A percentile compares a stretch with the other conserved stretches of the same genome.
phyloP scores from a whole-genome alignment of 2,329 filamentous ascomycete genomes.

The Fusarium pilosicola region DNA sequence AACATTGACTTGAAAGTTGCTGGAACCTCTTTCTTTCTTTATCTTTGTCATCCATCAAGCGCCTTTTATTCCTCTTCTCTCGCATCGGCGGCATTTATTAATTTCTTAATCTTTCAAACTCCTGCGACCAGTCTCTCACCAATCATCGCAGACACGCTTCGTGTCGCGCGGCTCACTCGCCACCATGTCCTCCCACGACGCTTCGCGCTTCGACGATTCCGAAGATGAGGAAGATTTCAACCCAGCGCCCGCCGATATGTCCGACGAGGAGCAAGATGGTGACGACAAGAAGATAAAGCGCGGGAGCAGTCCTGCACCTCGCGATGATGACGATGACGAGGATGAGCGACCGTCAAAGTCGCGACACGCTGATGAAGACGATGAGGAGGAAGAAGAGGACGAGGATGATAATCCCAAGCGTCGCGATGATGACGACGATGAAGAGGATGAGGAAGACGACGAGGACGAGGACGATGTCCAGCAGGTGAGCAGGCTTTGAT shows the following conservation, averaged over 20 bases:
- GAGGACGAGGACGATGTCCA: slow-evolving; percentile 77
- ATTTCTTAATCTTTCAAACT: slow-evolving; percentile 13
- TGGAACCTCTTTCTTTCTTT: slow-evolving; percentile 20
- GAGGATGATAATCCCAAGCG: slow-evolving; percentile 51
- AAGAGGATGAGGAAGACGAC: slow-evolving; percentile 69
- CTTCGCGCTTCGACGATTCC: slow-evolving; percentile 66
- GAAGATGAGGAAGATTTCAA: slow-evolving; percentile 93
- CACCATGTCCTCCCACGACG: slow-evolving; percentile 59
- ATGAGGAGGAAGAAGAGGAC: slow-evolving; percentile 48
- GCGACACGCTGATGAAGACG: slow-evolving; percentile 55
- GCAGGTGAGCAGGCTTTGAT: slow-evolving; percentile 55
- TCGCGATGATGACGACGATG: slow-evolving; percentile 56
- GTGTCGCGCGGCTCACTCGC: slow-evolving; percentile 35
- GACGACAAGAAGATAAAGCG: slow-evolving; percentile 52
- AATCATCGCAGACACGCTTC: slow-evolving; percentile 25
- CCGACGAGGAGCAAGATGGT: slow-evolving; percentile 65
- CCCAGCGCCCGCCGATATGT: slow-evolving; percentile 77
- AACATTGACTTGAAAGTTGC: slow-evolving; percentile 17
- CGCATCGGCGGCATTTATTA: background rate
- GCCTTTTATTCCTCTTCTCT: slow-evolving; percentile 10
- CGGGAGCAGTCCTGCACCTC: slow-evolving; percentile 53
- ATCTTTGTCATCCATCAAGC: slow-evolving; percentile 38
- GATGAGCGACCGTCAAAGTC: slow-evolving; percentile 46
- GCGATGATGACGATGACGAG: slow-evolving; percentile 52
- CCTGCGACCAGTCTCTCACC: background rate